Evolutionary conservation across 2,329 filamentous ascomycete species (phyloP).

Genomic region (Ascochyta koolunga): DNA sequence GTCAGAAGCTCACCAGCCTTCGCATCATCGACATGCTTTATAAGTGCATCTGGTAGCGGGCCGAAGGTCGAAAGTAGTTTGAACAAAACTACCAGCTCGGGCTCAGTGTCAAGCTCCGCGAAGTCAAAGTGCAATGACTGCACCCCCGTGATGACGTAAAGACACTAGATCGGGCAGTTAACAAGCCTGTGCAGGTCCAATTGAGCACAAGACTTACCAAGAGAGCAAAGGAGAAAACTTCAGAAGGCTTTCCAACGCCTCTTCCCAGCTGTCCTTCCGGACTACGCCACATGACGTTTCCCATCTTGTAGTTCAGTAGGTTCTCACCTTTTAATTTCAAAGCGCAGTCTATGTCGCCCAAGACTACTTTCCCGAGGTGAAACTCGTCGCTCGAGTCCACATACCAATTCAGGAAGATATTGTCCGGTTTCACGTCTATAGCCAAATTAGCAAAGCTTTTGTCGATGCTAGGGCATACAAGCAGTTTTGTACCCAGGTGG

Average conservation of each 20-base stretch:
- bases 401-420: conserved; percentile 14
- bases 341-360: conserved; percentile 6
- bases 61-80: conserved; percentile 5
- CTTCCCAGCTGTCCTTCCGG: conserved; percentile 19
- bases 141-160: conserved; percentile 7
- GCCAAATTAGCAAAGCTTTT: conserved; percentile 6
- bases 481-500: conserved; percentile 5
- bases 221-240: conserved; percentile 20
- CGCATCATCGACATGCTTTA: conserved; percentile 22
- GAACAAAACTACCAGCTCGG: conserved; percentile 3
- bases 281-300: conserved; percentile 13
- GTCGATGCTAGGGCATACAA: conserved; percentile 1
- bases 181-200: conserved; percentile 1
- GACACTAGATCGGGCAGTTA: conserved; percentile 4
- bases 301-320: conserved; percentile 7
- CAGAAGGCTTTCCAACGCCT: conserved; percentile 15
- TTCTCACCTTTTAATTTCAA: conserved; percentile 8
- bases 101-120: conserved; percentile 1
- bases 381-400: conserved; percentile 4
- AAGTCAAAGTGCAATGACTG: conserved; percentile 7
- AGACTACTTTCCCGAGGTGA: conserved; percentile 2
- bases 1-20: conserved; percentile 28
- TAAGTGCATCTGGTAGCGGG: conserved; percentile 4
- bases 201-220: conserved; percentile 13
- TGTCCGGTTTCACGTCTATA: conserved; percentile 13